Conservation (phyloP, 108 stramenopile genomes). For the Nitzschia sp. region DNA sequence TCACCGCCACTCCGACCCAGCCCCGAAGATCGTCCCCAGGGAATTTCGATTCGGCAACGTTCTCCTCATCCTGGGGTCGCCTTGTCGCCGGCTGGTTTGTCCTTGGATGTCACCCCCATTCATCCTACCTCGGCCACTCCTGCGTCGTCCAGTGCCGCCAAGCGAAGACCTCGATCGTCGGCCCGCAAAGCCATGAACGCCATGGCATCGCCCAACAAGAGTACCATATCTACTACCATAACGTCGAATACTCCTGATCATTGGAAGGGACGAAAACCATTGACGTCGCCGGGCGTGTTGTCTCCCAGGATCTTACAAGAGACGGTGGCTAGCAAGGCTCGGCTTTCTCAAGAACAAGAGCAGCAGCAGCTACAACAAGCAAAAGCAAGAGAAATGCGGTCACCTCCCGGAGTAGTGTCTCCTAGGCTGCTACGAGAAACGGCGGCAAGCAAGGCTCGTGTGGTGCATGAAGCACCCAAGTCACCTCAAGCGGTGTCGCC, state of each 20-base stretch:
- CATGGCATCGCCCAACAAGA: no score
- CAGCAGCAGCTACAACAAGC: not conserved
- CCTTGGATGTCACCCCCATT: no score
- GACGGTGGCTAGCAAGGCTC: constrained; percentile 1
- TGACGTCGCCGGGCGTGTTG: constrained; percentile 18
- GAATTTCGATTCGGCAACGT: not conserved
- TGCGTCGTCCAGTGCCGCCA: no score
- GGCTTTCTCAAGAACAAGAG: not conserved
- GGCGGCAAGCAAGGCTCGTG: constrained; percentile 3
- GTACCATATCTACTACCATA: no score
- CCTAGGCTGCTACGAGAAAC: constrained; percentile 10
- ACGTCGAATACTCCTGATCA: not conserved
- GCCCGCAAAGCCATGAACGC: no score
- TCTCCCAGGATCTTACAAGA: constrained; percentile 11
- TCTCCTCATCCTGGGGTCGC: no score
- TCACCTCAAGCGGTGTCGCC: not conserved
- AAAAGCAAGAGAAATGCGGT: not conserved
- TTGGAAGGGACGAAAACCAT: constrained; percentile 9
- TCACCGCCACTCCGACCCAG: no score
- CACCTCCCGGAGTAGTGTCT: constrained; percentile 13
- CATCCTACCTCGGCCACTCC: no score
- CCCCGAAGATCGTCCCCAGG: not conserved
- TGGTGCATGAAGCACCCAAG: not conserved
- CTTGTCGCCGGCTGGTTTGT: no score
- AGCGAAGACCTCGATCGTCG: no score